Evolutionary conservation across 345 rosid species (phyloP).

Genomic region (Brassica carinata): DNA sequence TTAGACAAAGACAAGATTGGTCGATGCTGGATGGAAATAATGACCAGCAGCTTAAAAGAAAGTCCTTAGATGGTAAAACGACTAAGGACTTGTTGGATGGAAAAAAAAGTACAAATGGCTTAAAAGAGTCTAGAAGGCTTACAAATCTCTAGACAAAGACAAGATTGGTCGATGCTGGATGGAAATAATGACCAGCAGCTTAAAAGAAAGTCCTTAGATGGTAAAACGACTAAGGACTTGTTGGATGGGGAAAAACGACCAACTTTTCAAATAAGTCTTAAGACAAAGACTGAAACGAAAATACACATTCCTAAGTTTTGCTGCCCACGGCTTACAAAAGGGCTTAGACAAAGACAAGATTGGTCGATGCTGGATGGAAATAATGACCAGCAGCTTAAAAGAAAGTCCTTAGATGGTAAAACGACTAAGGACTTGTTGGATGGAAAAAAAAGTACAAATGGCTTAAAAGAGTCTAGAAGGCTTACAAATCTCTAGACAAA

Average conservation of each 20-base stretch:
- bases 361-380: not conserved
- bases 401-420: not conserved
- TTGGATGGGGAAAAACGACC: not conserved
- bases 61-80: not conserved
- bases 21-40: not conserved
- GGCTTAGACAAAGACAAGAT: not conserved
- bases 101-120: too few relatives aligned
- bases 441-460: not conserved
- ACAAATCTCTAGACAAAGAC: not conserved
- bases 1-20: not conserved
- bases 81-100: not conserved
- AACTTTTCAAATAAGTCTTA: not conserved
- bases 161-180: too few relatives aligned
- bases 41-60: not conserved
- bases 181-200: too few relatives aligned
- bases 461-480: not conserved
- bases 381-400: not conserved
- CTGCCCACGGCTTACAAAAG: not conserved
- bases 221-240: not conserved
- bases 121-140: too few relatives aligned
- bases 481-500: not conserved
- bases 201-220: not conserved
- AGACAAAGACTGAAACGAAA: not conserved
- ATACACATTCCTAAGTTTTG: not conserved
- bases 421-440: not conserved